A percentile compares a stretch with the other conserved stretches of the same genome.
Evolutionary conservation across 2,329 filamentous ascomycete genomes (phyloP).

Genomic region (Aspergillus sp.): DNA sequence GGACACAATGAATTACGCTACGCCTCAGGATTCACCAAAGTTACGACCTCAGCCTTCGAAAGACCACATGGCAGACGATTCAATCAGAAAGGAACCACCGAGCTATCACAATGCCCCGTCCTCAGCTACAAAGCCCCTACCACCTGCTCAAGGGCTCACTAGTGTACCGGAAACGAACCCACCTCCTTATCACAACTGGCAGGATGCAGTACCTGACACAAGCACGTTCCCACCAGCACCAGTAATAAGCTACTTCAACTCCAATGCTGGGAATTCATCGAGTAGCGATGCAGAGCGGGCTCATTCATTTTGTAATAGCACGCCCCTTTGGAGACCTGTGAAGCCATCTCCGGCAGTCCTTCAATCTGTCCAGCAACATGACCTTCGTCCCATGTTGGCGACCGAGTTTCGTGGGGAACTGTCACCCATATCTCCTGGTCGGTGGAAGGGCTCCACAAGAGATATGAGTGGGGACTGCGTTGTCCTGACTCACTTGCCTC

Average conservation of each 20-base stretch:
- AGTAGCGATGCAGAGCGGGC: constrained; percentile 49
- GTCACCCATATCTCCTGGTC: constrained; percentile 25
- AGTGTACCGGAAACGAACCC: constrained; percentile 25
- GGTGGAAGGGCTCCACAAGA: constrained; percentile 41
- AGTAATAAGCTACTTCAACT: constrained; percentile 46
- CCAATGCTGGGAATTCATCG: constrained; percentile 52
- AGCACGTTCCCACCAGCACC: constrained; percentile 55
- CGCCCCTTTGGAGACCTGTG: constrained; percentile 47
- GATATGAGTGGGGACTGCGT: constrained; percentile 44
- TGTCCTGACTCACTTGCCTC: constrained; percentile 48
- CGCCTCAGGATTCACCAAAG: neutral
- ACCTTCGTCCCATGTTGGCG: constrained; percentile 42
- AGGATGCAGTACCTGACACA: constrained; percentile 51
- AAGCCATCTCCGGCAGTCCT: constrained; percentile 38
- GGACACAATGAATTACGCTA: neutral
- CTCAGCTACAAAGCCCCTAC: neutral
- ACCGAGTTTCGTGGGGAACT: constrained; percentile 37
- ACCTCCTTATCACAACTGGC: constrained; percentile 58
- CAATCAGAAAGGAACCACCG: neutral
- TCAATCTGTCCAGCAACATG: constrained; percentile 35
- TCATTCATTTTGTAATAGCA: constrained; percentile 48
- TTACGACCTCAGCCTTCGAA: neutral
- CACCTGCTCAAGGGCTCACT: neutral
- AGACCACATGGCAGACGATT: neutral
- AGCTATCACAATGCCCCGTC: neutral